Evolutionary conservation across 345 rosid species (phyloP), one percentile per base, ranked within the genome.

Genomic region (Populus euphratica): DNA sequence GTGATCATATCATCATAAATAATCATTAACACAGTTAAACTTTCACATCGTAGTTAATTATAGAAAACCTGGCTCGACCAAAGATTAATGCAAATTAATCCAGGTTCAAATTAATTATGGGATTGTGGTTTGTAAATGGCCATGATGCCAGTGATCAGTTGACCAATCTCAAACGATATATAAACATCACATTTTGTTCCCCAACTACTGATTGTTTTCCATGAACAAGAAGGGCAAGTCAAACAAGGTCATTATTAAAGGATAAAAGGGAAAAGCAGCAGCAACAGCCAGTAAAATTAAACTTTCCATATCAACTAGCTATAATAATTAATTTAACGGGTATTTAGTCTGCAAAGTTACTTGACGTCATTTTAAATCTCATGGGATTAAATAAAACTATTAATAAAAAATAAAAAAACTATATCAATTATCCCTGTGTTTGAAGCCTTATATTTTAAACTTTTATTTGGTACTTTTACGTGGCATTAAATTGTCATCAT

Each of bases 191-290:
- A 44, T 38, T 29, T 56, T 76, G 79, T 68, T 50, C 78, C 18
- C 36, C 66, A 11, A 0, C 13, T 25, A 71, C 39, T 63, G 16
- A 65, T 47, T 79, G 62, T 31, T 3, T 20, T 39, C 5, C 66
- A 63, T 20, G 65, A 61, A 47, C 5, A 38, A 4, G 29, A n/a
- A 44, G 36, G 18, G 8, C 70, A 78, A 66, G 76, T 72, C 81
- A 78, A 78, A 78, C 68, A 18, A 20, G 31, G 39, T 50, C 18
- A 49, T 65, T 27, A 78, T 77, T 29, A 11, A 43, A 44, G 52
- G 16, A 38, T 23, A n/a, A 12, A 70, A 20, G 68, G 9, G 21
- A 8, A 20, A 67, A 43, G 13, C 2, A 16, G n/a, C 21, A 18
- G 23, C 8, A 59, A 10, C 64, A 59, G 64, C n/a, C 13, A 12